Percentiles rank a stretch among this genome's conserved stretches.
These are phyloP conservation scores for Euphorbia lathyris DNA, from an alignment of 345 rosid genomes.

Conservation along the genomic window DNA sequence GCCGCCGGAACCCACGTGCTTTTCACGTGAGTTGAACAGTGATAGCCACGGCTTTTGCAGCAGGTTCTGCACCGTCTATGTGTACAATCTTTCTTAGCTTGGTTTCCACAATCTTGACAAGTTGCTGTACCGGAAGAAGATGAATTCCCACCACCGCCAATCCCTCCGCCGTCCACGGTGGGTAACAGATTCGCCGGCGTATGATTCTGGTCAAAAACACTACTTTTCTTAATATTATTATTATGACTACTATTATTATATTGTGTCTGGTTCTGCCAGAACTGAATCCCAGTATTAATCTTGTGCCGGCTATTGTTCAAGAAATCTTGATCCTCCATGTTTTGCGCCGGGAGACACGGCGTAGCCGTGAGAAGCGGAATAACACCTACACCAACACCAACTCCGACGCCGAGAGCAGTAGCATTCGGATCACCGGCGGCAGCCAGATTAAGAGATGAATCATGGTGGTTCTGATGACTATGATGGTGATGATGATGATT, in stretches of 20 bases:
- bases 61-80: constrained; percentile 90
- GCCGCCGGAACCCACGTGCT: constrained; percentile 99
- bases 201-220: constrained; percentile 30
- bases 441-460: constrained; percentile 31
- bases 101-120: constrained; percentile 98
- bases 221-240: constrained; percentile 36
- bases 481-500: constrained; percentile 48
- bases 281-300: constrained; percentile 48
- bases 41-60: constrained; percentile 91
- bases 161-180: constrained; percentile 29
- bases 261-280: constrained; percentile 61
- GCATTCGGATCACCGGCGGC: constrained; percentile 36
- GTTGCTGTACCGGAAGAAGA: constrained; percentile 59
- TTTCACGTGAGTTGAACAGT: constrained; percentile 87
- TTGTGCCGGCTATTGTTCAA: constrained; percentile 35
- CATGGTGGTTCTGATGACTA: constrained; percentile 36
- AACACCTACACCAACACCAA: constrained; percentile 72
- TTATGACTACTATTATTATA: constrained; percentile 15
- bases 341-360: constrained; percentile 47
- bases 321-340: constrained; percentile 49
- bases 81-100: constrained; percentile 89
- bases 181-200: constrained; percentile 29
- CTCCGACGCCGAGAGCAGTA: constrained; percentile 75
- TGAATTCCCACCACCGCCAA: constrained; percentile 28
- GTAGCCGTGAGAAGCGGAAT: constrained; percentile 70